Percentiles rank a stretch among this genome's conserved stretches.
Conservation (phyloP, 441 rosid genomes). For the Syzygium malaccense region DNA sequence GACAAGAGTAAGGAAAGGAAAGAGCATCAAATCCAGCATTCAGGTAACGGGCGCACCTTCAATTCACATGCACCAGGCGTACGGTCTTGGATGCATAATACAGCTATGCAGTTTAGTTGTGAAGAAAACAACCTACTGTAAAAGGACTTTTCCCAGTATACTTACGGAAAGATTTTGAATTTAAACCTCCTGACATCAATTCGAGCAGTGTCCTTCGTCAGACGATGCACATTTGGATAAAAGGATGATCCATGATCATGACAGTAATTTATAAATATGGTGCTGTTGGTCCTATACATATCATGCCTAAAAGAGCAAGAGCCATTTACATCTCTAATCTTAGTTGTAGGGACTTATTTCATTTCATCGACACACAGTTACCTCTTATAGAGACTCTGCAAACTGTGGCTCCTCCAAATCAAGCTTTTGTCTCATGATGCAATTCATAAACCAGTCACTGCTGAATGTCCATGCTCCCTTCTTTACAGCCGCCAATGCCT, state of each 20-base stretch:
- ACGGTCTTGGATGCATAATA: neutral
- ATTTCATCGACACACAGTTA: neutral
- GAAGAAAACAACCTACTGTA: neutral
- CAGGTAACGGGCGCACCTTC: neutral
- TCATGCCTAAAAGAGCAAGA: neutral
- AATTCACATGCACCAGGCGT: neutral
- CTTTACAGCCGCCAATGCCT: conserved; percentile 45
- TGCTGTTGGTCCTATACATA: neutral
- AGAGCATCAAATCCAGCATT: neutral
- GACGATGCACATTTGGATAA: neutral
- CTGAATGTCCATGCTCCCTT: conserved; percentile 52
- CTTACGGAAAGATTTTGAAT: neutral
- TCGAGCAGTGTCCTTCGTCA: neutral
- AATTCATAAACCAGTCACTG: conserved; percentile 74
- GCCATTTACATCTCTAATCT: neutral
- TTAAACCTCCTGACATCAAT: neutral
- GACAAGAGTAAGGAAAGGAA: neutral
- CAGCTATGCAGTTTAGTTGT: neutral
- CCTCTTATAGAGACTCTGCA: conserved; percentile 36
- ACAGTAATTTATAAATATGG: neutral
- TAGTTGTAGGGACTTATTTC: neutral
- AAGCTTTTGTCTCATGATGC: conserved; percentile 72
- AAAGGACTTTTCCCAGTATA: neutral
- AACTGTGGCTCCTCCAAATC: conserved; percentile 59
- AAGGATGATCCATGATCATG: neutral